Evolutionary conservation across 305 asterid genomes (phyloP), one percentile per base, ranked within the genome.

Genomic region (Stenogyne calaminthoides): DNA sequence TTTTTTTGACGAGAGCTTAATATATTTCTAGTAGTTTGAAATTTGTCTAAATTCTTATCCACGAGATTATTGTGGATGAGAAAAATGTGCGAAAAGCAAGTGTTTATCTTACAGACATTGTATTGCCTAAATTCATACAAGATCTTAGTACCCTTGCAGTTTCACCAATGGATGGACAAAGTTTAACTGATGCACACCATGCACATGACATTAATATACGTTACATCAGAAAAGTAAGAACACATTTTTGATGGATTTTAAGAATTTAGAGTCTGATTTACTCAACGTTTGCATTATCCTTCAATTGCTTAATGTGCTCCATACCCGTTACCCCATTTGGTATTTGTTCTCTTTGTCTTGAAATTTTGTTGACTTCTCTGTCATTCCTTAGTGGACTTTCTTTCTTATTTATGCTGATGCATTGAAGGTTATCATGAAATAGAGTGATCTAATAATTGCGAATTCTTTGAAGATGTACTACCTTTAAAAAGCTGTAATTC

Each of bases 141-240:
- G 97, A 92, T 84, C 91, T 92, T 68, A 77, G 88, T 76, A 81
- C 92, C 67, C 98, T 92, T 68, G 98, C 90, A 80, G 95, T 92
- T 84, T 92, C 97, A 64, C 98, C 98, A 46, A 90, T 92, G 97
- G 97, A 92, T 82, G 98, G 98, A 19, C 97, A 88, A 51, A 89
- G 96, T 61, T 80, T 91, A 70, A 91, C 96, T 67, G 97, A 91
- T 73, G 93, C 96, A 51, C 91, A 89, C 70, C 97, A 88, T 83
- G 91, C 96, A 46, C 91, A 88, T 78, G 97, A 96, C 72, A 84
- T 91, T 67, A 91, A 91, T 63, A 78, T 89, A 76, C 97, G 97
- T 27, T 91, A 91, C 74, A 81, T 91, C 70, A 95, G 96, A 66
- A 89, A 86, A 80, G 97, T 89, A 88, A 85, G 89, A 67, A 42